Evolutionary conservation across 441 rosid genomes (phyloP).

Genomic region (Eutrema salsugineum): DNA sequence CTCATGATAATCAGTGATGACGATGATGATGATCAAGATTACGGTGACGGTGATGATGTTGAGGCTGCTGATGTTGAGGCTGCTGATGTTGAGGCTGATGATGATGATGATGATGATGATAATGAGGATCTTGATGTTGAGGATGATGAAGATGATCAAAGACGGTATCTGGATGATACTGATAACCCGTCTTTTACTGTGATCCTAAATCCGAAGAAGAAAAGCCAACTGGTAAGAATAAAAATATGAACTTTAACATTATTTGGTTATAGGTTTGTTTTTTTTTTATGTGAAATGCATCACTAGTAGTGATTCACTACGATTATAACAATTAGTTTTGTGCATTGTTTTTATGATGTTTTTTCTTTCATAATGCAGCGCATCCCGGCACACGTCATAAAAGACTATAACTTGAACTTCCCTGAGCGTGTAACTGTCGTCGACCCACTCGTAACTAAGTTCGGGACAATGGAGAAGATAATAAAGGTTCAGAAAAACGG

Average conservation of each 20-base stretch:
- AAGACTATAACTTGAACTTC: constrained; percentile 10
- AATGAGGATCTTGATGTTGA: not conserved
- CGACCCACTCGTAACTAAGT: constrained; percentile 1
- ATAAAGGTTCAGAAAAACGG: constrained; percentile 7
- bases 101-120: not conserved
- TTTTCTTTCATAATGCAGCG: constrained; percentile 9
- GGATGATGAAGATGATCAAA: not conserved
- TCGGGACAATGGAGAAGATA: constrained; percentile 2
- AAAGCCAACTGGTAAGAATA: constrained; percentile 18
- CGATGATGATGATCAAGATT: not conserved
- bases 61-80: not conserved
- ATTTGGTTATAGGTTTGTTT: not conserved
- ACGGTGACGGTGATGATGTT: not conserved
- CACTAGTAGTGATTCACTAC: too few relatives aligned
- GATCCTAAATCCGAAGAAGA: constrained; percentile 7
- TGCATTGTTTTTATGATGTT: not conserved
- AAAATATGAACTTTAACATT: not conserved
- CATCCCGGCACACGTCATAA: constrained; percentile 1
- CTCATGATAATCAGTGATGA: not conserved
- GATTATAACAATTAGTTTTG: not conserved
- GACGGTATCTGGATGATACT: constrained; percentile 7
- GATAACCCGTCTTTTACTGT: constrained; percentile 2
- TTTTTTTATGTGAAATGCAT: not conserved
- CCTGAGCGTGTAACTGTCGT: not conserved
- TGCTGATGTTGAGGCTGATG: not conserved